Percentiles rank a stretch among this genome's conserved stretches.
phyloP scores from a whole-genome alignment of 2,329 filamentous ascomycete genomes.

The Colletotrichum falcatum region DNA sequence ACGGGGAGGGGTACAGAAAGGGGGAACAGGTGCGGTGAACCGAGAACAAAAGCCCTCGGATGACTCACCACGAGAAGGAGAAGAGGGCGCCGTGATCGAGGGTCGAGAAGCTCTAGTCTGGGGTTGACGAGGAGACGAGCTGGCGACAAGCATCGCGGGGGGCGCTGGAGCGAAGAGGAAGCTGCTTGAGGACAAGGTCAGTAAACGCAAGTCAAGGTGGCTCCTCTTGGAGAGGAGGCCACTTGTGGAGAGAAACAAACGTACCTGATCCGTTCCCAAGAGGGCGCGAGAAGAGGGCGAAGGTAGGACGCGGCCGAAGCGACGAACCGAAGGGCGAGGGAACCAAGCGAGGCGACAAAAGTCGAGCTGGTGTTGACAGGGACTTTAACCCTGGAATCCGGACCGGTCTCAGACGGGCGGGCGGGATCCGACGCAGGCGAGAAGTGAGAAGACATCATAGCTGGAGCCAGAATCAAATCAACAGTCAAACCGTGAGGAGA shows the following conservation, averaged over 20 bases:
- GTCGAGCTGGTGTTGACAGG: slow-evolving; percentile 15
- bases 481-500: slow-evolving; percentile 20
- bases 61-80: slow-evolving; percentile 9
- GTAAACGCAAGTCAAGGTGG: not conserved
- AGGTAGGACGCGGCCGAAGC: not conserved
- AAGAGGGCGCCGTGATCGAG: slow-evolving; percentile 24
- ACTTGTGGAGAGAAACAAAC: not conserved
- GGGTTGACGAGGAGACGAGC: slow-evolving; percentile 14
- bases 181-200: not conserved
- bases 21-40: not conserved
- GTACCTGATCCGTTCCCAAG: not conserved
- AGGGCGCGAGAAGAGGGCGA: not conserved
- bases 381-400: slow-evolving; percentile 19
- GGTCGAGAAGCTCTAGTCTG: slow-evolving; percentile 5
- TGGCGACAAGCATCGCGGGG: slow-evolving; percentile 13
- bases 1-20: slow-evolving; percentile 9
- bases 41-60: slow-evolving; percentile 11
- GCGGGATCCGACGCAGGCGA: slow-evolving; percentile 21
- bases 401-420: slow-evolving; percentile 21
- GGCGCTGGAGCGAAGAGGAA: slow-evolving; percentile 7
- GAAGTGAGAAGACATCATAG: slow-evolving; percentile 23
- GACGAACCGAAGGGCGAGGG: slow-evolving; percentile 2
- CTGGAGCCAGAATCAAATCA: slow-evolving; percentile 16
- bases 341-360: slow-evolving; percentile 17
- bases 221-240: not conserved